Conservation (phyloP, 2,329 filamentous ascomycete species). For the Ampelomyces quisqualis region DNA sequence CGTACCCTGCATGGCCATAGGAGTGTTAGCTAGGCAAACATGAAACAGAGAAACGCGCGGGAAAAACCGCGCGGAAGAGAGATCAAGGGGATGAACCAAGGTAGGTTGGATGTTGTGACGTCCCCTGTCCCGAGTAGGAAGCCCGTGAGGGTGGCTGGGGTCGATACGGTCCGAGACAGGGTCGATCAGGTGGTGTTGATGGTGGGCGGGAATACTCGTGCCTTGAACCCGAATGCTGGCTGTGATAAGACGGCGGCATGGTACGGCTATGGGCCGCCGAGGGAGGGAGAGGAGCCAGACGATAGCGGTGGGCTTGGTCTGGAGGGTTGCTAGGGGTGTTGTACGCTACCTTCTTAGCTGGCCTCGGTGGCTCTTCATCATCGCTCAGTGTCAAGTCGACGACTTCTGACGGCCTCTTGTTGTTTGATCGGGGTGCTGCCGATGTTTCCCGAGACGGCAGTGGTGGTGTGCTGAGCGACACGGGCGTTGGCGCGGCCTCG, state of each 20-base stretch:
- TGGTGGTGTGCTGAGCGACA: conserved; percentile 48
- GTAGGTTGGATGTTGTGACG: conserved; percentile 28
- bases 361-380: conserved; percentile 47
- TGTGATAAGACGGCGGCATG: conserved; percentile 15
- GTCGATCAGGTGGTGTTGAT: conserved; percentile 20
- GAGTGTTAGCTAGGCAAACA: conserved; percentile 24
- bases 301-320: conserved; percentile 35
- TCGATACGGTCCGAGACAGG: conserved; percentile 21
- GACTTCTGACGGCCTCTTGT: conserved; percentile 50
- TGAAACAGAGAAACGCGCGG: conserved; percentile 14
- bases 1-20: conserved; percentile 21
- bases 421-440: conserved; percentile 37
- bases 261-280: conserved; percentile 21
- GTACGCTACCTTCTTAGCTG: conserved; percentile 47
- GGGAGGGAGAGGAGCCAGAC: conserved; percentile 23
- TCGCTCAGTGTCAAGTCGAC: conserved; percentile 54
- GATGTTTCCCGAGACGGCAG: conserved; percentile 48
- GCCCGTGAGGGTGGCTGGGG: conserved; percentile 26
- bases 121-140: conserved; percentile 27
- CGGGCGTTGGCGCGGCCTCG: conserved; percentile 41
- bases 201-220: conserved; percentile 25
- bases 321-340: conserved; percentile 41
- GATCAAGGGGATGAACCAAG: conserved; percentile 32
- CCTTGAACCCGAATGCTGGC: conserved; percentile 15
- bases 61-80: conserved; percentile 9